Evolutionary conservation across 2,329 filamentous ascomycete species (phyloP), one percentile per base, ranked within the genome.

Genomic region (Sclerotinia sclerotiorum): DNA sequence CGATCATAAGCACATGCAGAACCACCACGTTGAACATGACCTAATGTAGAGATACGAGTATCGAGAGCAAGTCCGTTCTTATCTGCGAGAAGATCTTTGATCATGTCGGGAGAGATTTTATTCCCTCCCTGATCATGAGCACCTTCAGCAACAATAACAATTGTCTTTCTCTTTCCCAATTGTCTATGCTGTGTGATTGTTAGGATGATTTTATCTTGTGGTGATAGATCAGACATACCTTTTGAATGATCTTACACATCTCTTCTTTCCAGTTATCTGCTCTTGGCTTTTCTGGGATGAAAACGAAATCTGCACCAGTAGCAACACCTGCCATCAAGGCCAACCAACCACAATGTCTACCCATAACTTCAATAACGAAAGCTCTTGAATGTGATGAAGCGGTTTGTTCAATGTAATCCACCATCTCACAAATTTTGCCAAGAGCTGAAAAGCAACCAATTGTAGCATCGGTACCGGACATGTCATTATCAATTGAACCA

Each of bases 361-460:
- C 95, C 95, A 99, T 99, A 76, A 99, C 95, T 80, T 97, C 95
- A 71, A 99, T 91, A 68, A 99, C 94, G 79, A 99, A 99, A 51
- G 95, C 95, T 75, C 95, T 87, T 72, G 97, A 96, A 80, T 99
- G 95, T 39, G 94, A 97, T 49, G 89, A 90, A 65, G 94, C 94
- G 0, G 95, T 98, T 27, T 94, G 94, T 80, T 99, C 94, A 74
- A 99, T 97, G 77, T 93, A 94, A 82, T 99, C 95, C 69, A 99
- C 92, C 77, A 94, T 92, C 78, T 97, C 91, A 81, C 94, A 98
- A 74, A 99, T 97, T 69, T 94, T 89, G 60, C 91, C 88, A 68
- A 99, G 86, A 32, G 95, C 95, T 55, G 94, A 97, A 82, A 97
- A 98, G 79, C 92, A 96, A 68, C 95, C 95, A 78, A 99, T 97